Evolutionary conservation across 2,329 filamentous ascomycete species (phyloP).

Genomic region (Dothideomycetes sp.): DNA sequence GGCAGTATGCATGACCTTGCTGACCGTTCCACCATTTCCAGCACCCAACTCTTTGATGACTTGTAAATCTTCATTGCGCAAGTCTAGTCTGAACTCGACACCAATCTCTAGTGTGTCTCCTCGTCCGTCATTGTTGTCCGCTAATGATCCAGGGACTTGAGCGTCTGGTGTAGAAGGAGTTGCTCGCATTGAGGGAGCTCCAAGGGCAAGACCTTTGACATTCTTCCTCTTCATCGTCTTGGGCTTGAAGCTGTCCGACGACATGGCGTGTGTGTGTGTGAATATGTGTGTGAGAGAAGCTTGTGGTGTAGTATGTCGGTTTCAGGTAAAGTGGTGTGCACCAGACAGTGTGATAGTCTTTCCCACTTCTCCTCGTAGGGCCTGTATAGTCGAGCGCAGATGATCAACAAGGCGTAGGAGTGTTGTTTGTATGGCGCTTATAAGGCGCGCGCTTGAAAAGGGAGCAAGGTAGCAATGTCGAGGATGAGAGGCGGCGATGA

Average conservation of each 20-base stretch:
- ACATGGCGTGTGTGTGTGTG: slow-evolving; percentile 21
- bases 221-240: slow-evolving; percentile 98
- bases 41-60: slow-evolving; percentile 89
- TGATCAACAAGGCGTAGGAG: too few species aligned
- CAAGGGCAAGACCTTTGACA: slow-evolving; percentile 87
- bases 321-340: too few species aligned
- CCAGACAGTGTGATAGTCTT: too few species aligned
- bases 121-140: slow-evolving; percentile 43
- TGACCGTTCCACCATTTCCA: slow-evolving; percentile 95
- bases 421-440: too few species aligned
- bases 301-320: too few species aligned
- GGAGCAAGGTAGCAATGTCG: too few species aligned
- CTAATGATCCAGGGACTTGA: slow-evolving; percentile 46
- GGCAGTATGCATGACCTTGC: slow-evolving; percentile 90
- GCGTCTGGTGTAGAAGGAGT: slow-evolving; percentile 63
- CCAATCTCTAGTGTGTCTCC: slow-evolving; percentile 82
- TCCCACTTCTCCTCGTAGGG: too few species aligned
- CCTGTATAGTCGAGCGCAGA: too few species aligned
- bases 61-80: slow-evolving; percentile 84
- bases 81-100: slow-evolving; percentile 88
- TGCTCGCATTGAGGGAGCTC: slow-evolving; percentile 61
- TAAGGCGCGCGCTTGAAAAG: too few species aligned
- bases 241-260: slow-evolving; percentile 52
- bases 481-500: too few species aligned
- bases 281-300: too few species aligned